These are phyloP conservation scores for Metschnikowia koreensis DNA, from an alignment of 805 yeast species.

Conservation along the genomic window DNA sequence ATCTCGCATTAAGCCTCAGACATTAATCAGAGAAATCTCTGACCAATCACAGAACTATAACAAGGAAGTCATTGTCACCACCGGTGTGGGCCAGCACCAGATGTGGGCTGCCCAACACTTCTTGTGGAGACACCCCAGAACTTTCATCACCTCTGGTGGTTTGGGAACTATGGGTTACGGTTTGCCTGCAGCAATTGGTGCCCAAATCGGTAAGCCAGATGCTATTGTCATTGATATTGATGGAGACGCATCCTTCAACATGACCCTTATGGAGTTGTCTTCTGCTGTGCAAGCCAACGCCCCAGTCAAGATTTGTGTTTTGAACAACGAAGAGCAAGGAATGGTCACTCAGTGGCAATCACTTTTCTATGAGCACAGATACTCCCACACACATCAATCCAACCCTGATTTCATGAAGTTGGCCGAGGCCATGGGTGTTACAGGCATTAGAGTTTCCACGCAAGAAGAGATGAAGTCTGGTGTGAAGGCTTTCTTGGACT, in stretches of 20 bases:
- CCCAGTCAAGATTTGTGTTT: conserved; percentile 83
- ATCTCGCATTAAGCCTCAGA: conserved; percentile 86
- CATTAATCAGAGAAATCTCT: conserved; percentile 76
- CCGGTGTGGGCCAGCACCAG: conserved; percentile 99
- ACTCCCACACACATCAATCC: conserved; percentile 94
- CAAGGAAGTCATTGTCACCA: conserved; percentile 83
- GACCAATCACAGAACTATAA: conserved; percentile 60
- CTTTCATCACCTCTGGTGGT: conserved; percentile 98
- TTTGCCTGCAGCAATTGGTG: conserved; percentile 96
- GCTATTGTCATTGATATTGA: conserved; percentile 94
- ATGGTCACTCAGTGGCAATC: conserved; percentile 99
- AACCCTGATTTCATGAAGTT: conserved; percentile 93
- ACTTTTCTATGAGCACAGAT: conserved; percentile 92
- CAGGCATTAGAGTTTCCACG: conserved; percentile 69
- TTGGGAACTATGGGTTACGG: conserved; percentile 99
- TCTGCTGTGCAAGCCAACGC: conserved; percentile 93
- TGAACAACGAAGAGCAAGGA: conserved; percentile 98
- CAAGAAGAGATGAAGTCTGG: conserved; percentile 58
- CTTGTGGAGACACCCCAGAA: conserved; percentile 89
- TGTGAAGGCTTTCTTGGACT: conserved; percentile 64
- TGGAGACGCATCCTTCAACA: conserved; percentile 98
- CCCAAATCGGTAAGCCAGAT: conserved; percentile 94
- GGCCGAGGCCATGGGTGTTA: conserved; percentile 91
- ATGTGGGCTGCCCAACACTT: conserved; percentile 99
- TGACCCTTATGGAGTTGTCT: conserved; percentile 91